Evolutionary conservation across 2,329 filamentous ascomycete species (phyloP).

Genomic region (Cladophialophora exuberans): DNA sequence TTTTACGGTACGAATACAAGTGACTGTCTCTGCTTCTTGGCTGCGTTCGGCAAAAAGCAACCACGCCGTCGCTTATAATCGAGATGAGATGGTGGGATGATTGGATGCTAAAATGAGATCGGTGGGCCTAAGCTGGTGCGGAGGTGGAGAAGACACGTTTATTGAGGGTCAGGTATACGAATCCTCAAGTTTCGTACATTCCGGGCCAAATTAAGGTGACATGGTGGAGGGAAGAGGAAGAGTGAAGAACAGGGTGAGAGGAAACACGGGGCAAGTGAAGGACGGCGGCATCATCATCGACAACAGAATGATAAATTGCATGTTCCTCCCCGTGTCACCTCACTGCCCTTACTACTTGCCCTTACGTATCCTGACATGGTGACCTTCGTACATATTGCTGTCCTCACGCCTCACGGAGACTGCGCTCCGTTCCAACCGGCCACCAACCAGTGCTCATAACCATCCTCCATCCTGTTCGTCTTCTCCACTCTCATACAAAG

Average conservation of each 20-base stretch:
- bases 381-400: background rate
- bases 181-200: too few species aligned
- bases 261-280: background rate
- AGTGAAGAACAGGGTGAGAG: background rate
- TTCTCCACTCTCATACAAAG: background rate
- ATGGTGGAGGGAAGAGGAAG: constrained; percentile 2
- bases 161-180: too few species aligned
- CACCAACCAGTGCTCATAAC: background rate
- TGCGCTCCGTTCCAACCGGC: background rate
- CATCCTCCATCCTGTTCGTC: background rate
- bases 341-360: too few species aligned
- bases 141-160: constrained; percentile 1
- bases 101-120: background rate
- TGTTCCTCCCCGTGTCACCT: too few species aligned
- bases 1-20: too few species aligned
- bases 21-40: too few species aligned
- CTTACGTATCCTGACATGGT: too few species aligned
- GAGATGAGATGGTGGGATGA: background rate
- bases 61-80: too few species aligned
- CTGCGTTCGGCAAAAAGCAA: too few species aligned
- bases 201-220: too few species aligned
- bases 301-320: too few species aligned
- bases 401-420: background rate
- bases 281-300: too few species aligned
- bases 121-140: background rate